Evolutionary conservation across 225 moss, liverwort and hornwort genomes (phyloP).

Genomic region (Pseudoscleropodium purum): DNA sequence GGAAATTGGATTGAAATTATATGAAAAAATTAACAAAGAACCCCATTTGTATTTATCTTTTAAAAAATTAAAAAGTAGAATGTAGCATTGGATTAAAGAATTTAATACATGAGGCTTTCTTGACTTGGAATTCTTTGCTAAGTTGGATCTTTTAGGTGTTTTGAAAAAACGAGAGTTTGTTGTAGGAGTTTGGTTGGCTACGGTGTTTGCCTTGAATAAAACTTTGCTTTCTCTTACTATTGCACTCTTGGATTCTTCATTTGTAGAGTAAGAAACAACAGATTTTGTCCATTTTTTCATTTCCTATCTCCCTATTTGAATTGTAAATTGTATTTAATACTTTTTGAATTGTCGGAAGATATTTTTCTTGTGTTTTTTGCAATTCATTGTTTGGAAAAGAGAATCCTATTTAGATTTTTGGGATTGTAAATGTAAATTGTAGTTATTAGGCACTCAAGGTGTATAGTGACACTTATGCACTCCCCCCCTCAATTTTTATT

Average conservation of each 20-base stretch:
- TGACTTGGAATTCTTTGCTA: no score
- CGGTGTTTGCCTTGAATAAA: no score
- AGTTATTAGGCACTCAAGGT: no score
- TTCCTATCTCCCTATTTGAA: not conserved
- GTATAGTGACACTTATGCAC: no score
- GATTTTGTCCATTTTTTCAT: not conserved
- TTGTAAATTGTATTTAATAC: not conserved
- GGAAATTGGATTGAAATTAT: fast-evolving
- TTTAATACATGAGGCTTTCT: not conserved
- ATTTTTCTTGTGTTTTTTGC: not conserved
- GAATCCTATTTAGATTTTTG: not conserved
- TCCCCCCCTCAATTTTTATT: no score
- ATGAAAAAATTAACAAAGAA: not conserved
- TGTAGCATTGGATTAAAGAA: not conserved
- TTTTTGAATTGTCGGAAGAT: not conserved
- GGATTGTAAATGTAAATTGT: no score
- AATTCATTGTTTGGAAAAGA: not conserved
- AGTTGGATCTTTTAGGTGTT: no score
- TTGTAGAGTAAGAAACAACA: no score
- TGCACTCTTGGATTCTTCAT: no score
- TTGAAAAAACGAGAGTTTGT: no score
- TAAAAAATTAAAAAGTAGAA: not conserved
- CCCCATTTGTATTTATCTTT: not conserved
- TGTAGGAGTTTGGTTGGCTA: no score
- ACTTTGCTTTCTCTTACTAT: no score